Evolutionary conservation across 208 protist species (phyloP).

Genomic region (Vickermania ingenoplastis): DNA sequence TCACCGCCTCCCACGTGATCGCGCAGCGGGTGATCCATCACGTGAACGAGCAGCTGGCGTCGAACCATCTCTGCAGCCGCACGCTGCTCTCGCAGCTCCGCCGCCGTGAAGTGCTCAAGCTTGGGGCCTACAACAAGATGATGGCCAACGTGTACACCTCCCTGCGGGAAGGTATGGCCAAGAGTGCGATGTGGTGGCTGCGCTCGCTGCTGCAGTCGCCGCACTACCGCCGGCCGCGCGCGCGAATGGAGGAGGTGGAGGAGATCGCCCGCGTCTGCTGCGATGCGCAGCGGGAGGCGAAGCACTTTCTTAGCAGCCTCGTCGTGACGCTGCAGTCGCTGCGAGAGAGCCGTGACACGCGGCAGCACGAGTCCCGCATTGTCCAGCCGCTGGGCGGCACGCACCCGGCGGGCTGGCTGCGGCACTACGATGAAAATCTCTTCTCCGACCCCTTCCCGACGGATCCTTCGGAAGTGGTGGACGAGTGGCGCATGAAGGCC

Average conservation of each 20-base stretch:
- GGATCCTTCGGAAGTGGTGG: slow-evolving; percentile 38
- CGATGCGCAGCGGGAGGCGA: slow-evolving; percentile 26
- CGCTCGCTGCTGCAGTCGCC: slow-evolving; percentile 40
- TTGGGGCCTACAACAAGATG: slow-evolving; percentile 36
- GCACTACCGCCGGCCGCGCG: slow-evolving; percentile 40
- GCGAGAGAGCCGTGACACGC: slow-evolving; percentile 21
- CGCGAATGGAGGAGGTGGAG: slow-evolving; percentile 26
- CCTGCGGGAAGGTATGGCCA: slow-evolving; percentile 32
- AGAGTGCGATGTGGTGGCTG: slow-evolving; percentile 35
- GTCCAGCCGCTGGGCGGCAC: slow-evolving; percentile 45
- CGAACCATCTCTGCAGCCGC: slow-evolving; percentile 39
- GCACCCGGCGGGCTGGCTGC: slow-evolving; percentile 51
- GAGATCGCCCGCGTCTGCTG: slow-evolving; percentile 20
- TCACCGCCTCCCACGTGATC: slow-evolving; percentile 64
- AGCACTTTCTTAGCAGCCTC: slow-evolving; percentile 44
- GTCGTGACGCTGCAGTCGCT: slow-evolving; percentile 41
- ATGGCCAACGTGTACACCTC: slow-evolving; percentile 37
- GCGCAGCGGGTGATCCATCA: slow-evolving; percentile 71
- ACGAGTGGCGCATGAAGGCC: slow-evolving; percentile 80
- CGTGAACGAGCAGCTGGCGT: slow-evolving; percentile 52
- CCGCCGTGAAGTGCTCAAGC: slow-evolving; percentile 55
- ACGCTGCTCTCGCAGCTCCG: slow-evolving; percentile 47
- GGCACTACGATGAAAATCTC: slow-evolving; percentile 38
- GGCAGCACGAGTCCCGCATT: slow-evolving; percentile 13
- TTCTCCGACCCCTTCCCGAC: slow-evolving; percentile 24